Evolutionary conservation across 2,329 filamentous ascomycete species (phyloP).

Genomic region (Mycogone perniciosa): DNA sequence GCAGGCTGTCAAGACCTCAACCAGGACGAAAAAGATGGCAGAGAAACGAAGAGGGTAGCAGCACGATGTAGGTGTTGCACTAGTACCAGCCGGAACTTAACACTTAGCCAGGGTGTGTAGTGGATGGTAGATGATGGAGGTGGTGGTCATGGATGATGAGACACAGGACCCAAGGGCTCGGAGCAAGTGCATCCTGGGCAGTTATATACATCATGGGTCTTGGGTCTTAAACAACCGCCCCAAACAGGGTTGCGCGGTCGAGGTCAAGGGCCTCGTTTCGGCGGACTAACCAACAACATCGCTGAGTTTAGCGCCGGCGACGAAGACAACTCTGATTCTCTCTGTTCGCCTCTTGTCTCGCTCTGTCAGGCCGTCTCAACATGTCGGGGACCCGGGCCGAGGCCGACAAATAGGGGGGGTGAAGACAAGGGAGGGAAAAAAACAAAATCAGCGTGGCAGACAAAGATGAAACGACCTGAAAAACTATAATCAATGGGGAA

Average conservation of each 20-base stretch:
- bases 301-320: not conserved
- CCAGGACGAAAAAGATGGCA: not conserved
- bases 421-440: not conserved
- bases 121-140: not conserved
- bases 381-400: no score
- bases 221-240: not conserved
- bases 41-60: not conserved
- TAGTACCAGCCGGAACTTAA: no score
- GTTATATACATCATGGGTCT: not conserved
- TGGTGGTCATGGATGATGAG: not conserved
- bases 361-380: no score
- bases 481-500: not conserved
- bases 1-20: not conserved
- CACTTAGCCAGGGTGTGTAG: not conserved
- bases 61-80: no score
- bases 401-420: no score
- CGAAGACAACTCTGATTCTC: no score
- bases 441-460: not conserved
- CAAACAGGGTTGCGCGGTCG: not conserved
- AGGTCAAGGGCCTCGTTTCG: not conserved
- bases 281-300: not conserved
- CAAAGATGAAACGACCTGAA: constrained; percentile 1
- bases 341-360: no score
- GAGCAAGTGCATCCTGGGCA: not conserved
- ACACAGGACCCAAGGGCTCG: not conserved